These are phyloP conservation scores for Neopestalotiopsis rosae DNA, from an alignment of 2,329 filamentous ascomycete genomes.

Conservation along the genomic window DNA sequence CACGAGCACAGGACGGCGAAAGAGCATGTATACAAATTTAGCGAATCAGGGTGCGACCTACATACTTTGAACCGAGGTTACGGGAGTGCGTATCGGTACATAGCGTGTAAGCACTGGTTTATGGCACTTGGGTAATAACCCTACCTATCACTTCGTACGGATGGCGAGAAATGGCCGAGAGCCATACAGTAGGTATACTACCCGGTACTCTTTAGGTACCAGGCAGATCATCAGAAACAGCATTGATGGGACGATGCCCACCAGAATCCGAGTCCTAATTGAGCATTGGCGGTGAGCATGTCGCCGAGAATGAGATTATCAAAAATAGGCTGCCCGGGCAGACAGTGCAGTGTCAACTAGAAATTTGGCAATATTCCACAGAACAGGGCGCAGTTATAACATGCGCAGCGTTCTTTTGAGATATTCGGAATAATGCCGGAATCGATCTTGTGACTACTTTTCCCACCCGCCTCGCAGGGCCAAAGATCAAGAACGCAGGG, in stretches of 20 bases:
- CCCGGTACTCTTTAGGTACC: neutral
- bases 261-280: neutral
- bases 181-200: neutral
- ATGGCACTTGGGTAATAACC: neutral
- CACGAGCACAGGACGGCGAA: neutral
- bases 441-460: neutral
- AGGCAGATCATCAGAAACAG: neutral
- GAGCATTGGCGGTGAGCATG: neutral
- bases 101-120: neutral
- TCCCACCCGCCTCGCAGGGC: neutral
- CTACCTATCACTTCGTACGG: neutral
- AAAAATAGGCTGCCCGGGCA: neutral
- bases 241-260: too few relatives aligned
- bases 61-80: neutral
- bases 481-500: neutral
- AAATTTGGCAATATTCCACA: neutral
- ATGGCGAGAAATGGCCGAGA: neutral
- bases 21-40: neutral
- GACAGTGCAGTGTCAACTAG: neutral
- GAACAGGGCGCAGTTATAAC: neutral
- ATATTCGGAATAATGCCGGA: neutral
- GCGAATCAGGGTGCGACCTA: neutral
- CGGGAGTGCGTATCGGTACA: neutral
- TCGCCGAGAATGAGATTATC: neutral
- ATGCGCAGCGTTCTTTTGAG: neutral